Evolutionary conservation across 148 eudicot species (phyloP), one percentile per base, ranked within the genome.

Genomic region (Polygonum maritimum): DNA sequence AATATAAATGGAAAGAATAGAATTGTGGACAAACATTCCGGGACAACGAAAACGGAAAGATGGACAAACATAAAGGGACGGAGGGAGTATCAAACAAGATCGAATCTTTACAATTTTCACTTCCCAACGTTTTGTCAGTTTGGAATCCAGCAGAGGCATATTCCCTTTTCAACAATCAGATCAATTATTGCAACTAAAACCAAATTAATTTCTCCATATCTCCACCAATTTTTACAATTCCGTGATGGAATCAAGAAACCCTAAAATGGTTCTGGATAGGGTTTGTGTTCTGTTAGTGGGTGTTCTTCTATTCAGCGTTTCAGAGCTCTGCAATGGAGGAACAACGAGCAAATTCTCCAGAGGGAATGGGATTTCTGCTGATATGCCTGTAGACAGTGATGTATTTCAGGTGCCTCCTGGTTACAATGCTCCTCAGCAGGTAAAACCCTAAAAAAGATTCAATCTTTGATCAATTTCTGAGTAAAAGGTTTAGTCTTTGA

Each of bases 371-470:
- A 7, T 81, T 13, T 79, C 89, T 22, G n/a, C 35, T 21, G 96
- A 89, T 81, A 91, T 91, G 97, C 91, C 93, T 19, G 16, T 89
- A 14, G 83, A 88, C 74, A 86, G 91, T 67, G 97, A 91, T 83
- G 97, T 89, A 4, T 91, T 91, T 69, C 77, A 82, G 45, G 75
- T 88, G 26, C 97, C 97, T 78, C 85, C 87, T 54, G 93, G 91
- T 48, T 86, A 86, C 74, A 89, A 91, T 83, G 91, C 93, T 57
- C 97, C 97, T 75, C 93, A 89, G 76, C 93, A 91, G 91, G 93
- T 91, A 60, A 35, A 35, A 35, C 19, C 71, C 21, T 36, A 15
- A 63, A 51, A 16, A 4, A 13, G 19, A 52, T 52, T 15, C n/a
- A 0, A 16, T 2, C 2, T 11, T 51, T 51, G 7, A 21, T 19